Evolutionary conservation across 1,284 basidiomycete species (phyloP).

Genomic region (Moesziomyces sp.): DNA sequence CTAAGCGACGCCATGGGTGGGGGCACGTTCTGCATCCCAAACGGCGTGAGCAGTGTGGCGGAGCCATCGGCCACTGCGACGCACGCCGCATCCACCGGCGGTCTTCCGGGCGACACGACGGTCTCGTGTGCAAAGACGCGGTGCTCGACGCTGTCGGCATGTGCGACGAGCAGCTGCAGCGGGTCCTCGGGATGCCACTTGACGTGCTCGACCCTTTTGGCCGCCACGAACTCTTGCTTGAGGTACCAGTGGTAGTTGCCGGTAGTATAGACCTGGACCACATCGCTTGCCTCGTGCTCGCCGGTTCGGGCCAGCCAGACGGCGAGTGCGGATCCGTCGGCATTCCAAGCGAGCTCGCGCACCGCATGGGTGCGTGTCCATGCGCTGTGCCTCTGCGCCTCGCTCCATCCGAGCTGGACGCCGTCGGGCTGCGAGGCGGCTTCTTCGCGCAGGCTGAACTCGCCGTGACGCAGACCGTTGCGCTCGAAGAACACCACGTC

Average conservation of each 20-base stretch:
- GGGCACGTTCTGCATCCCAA: conserved; percentile 90
- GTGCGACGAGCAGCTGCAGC: conserved; percentile 74
- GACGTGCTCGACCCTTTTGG: conserved; percentile 71
- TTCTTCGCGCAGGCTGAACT: conserved; percentile 79
- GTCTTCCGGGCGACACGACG: conserved; percentile 74
- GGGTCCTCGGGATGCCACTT: conserved; percentile 89
- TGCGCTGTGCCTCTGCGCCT: conserved; percentile 15
- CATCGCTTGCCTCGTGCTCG: conserved; percentile 8
- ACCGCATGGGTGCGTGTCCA: conserved; percentile 72
- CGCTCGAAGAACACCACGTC: conserved; percentile 95
- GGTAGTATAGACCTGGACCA: conserved; percentile 89
- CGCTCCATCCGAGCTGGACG: conserved; percentile 44
- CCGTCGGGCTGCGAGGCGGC: conserved; percentile 63
- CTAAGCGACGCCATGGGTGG: conserved; percentile 90
- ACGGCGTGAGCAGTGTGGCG: conserved; percentile 85
- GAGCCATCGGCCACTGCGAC: conserved; percentile 93
- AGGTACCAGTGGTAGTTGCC: conserved; percentile 93
- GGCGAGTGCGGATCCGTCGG: conserved; percentile 85
- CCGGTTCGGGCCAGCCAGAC: conserved; percentile 76
- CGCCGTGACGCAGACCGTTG: conserved; percentile 91
- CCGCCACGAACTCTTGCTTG: conserved; percentile 57
- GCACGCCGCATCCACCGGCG: conserved; percentile 81
- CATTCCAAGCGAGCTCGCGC: conserved; percentile 84
- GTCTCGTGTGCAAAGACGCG: conserved; percentile 82
- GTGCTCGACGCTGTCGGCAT: conserved; percentile 72